These are phyloP conservation scores for Lizonia empirigonia DNA, from an alignment of 2,329 filamentous ascomycete genomes.

Conservation along the genomic window DNA sequence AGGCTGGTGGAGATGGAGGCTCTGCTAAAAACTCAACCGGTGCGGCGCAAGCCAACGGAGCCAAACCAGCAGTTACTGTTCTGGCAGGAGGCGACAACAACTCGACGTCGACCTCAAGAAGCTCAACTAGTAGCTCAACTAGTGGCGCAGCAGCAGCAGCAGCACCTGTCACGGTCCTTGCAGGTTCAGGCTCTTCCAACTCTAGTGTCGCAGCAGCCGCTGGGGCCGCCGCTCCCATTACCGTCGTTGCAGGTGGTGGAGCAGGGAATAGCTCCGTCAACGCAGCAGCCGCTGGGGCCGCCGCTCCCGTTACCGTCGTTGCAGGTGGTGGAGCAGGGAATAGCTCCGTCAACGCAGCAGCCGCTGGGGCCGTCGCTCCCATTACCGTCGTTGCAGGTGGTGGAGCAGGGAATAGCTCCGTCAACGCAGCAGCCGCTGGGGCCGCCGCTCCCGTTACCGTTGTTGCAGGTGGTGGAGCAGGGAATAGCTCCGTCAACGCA, in stretches of 20 bases:
- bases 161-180: slow-evolving; percentile 29
- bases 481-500: neutral
- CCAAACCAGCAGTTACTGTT: slow-evolving; percentile 17
- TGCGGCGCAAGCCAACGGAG: slow-evolving; percentile 7
- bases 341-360: slow-evolving; percentile 14
- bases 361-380: slow-evolving; percentile 10
- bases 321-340: slow-evolving; percentile 26
- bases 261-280: slow-evolving; percentile 13
- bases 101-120: too few relatives aligned
- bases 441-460: slow-evolving; percentile 23
- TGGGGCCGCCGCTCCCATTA: slow-evolving; percentile 16
- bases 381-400: slow-evolving; percentile 31
- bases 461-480: slow-evolving; percentile 27
- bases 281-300: slow-evolving; percentile 14
- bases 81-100: slow-evolving; percentile 13
- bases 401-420: slow-evolving; percentile 17
- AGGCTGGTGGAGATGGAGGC: slow-evolving; percentile 14
- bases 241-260: slow-evolving; percentile 29
- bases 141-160: slow-evolving; percentile 10
- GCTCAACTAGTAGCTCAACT: slow-evolving; percentile 12
- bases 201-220: slow-evolving; percentile 12
- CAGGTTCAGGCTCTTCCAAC: slow-evolving; percentile 18
- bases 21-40: slow-evolving; percentile 10
- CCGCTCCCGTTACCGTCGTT: slow-evolving; percentile 23
- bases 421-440: slow-evolving; percentile 15